These are phyloP conservation scores for Magnaporthiopsis poae DNA, from an alignment of 2,329 filamentous ascomycete species.

Conservation along the genomic window DNA sequence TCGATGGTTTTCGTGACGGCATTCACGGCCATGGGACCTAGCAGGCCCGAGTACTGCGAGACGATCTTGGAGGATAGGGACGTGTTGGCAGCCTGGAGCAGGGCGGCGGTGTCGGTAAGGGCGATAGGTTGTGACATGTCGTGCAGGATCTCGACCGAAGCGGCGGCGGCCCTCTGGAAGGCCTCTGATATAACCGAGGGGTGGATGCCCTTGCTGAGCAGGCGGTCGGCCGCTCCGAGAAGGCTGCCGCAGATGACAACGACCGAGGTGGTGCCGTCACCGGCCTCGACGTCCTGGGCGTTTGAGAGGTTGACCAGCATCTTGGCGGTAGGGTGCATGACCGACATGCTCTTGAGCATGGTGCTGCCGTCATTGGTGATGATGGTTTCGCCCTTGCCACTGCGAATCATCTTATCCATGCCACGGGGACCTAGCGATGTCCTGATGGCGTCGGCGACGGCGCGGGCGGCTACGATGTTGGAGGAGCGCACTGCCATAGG, in stretches of 20 bases:
- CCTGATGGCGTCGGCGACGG: constrained; percentile 93
- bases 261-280: constrained; percentile 95
- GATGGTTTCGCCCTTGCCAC: constrained; percentile 89
- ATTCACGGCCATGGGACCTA: constrained; percentile 97
- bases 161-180: constrained; percentile 87
- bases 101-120: constrained; percentile 74
- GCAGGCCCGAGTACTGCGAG: constrained; percentile 85
- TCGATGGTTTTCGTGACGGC: constrained; percentile 94
- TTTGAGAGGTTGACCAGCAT: constrained; percentile 97
- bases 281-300: constrained; percentile 95
- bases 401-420: constrained; percentile 99
- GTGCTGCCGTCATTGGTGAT: constrained; percentile 99
- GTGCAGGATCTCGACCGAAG: constrained; percentile 80
- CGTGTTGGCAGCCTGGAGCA: constrained; percentile 92
- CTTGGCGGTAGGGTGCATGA: constrained; percentile 98
- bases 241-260: constrained; percentile 95
- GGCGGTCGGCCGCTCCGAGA: constrained; percentile 81
- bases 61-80: constrained; percentile 98
- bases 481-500: constrained; percentile 89
- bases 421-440: constrained; percentile 91
- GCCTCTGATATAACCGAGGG: constrained; percentile 95
- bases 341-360: constrained; percentile 97
- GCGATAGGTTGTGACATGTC: constrained; percentile 92
- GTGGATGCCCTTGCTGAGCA: constrained; percentile 89
- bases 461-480: constrained; percentile 95